phyloP scores from a whole-genome alignment of 768 basidiomycete genomes.

The Mycena chlorophos region DNA sequence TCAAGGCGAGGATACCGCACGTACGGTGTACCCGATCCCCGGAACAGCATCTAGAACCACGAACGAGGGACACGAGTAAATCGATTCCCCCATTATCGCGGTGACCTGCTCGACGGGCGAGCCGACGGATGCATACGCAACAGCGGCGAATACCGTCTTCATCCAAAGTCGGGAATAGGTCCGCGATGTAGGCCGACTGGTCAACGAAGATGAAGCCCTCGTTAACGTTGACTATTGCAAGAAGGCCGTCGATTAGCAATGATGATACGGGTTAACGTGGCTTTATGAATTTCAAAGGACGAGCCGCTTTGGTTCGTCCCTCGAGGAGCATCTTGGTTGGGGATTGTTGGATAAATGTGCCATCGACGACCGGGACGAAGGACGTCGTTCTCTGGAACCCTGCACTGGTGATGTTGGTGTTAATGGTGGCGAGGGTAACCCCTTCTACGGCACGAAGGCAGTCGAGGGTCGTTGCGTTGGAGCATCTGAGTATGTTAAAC shows the following conservation, averaged over 20 bases:
- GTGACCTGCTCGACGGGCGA: conserved; percentile 22
- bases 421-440: conserved; percentile 20
- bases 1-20: neutral
- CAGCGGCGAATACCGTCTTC: neutral
- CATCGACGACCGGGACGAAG: conserved; percentile 35
- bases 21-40: conserved; percentile 1
- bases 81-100: conserved; percentile 25
- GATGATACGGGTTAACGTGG: neutral
- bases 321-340: conserved; percentile 28
- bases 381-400: conserved; percentile 25
- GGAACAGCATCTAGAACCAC: conserved; percentile 10
- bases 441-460: conserved; percentile 3
- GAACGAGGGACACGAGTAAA: conserved; percentile 30
- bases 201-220: conserved; percentile 28
- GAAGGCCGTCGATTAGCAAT: conserved; percentile 10
- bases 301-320: conserved; percentile 30
- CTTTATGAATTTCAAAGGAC: neutral
- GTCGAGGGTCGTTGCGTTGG: neutral
- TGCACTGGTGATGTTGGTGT: conserved; percentile 12
- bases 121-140: conserved; percentile 14
- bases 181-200: conserved; percentile 21
- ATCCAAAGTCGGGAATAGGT: conserved; percentile 22
- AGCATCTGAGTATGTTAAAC: neutral
- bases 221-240: conserved; percentile 25
- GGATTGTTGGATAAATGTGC: conserved; percentile 30